Evolutionary conservation across 108 stramenopile genomes (phyloP).

Genomic region (Fragilariopsis cylindrus): DNA sequence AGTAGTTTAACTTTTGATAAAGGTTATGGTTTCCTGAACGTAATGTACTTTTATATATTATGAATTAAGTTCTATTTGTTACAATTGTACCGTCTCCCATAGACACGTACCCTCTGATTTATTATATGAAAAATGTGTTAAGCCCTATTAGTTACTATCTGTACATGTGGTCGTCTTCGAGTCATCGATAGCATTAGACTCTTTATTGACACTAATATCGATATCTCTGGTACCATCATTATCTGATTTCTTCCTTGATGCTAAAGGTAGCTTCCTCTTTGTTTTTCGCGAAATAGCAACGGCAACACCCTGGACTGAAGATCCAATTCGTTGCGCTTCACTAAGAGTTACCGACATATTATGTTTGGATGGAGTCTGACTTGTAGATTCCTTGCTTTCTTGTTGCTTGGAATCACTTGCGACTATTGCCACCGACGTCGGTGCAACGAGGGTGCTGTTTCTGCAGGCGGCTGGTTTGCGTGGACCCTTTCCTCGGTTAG

Average conservation of each 20-base stretch:
- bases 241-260: not conserved
- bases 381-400: not conserved
- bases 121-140: too few species aligned
- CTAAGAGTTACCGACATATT: not conserved
- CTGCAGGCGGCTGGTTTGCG: slow-evolving; percentile 16
- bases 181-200: too few species aligned
- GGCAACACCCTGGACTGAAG: slow-evolving; percentile 30
- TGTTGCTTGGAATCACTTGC: not conserved
- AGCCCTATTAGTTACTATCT: too few species aligned
- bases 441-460: not conserved
- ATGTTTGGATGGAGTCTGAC: not conserved
- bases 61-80: too few species aligned
- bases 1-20: too few species aligned
- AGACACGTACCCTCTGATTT: too few species aligned
- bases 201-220: too few species aligned
- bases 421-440: not conserved
- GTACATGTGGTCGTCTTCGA: too few species aligned
- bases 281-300: slow-evolving; percentile 37
- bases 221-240: too few species aligned
- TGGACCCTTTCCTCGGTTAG: slow-evolving; percentile 47
- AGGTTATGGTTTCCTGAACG: too few species aligned
- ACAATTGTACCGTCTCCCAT: too few species aligned
- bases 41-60: too few species aligned
- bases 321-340: slow-evolving; percentile 29
- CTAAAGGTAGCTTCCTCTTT: slow-evolving; percentile 40